Evolutionary conservation across 2,329 filamentous ascomycete species (phyloP).

Genomic region (Neurospora sp.): DNA sequence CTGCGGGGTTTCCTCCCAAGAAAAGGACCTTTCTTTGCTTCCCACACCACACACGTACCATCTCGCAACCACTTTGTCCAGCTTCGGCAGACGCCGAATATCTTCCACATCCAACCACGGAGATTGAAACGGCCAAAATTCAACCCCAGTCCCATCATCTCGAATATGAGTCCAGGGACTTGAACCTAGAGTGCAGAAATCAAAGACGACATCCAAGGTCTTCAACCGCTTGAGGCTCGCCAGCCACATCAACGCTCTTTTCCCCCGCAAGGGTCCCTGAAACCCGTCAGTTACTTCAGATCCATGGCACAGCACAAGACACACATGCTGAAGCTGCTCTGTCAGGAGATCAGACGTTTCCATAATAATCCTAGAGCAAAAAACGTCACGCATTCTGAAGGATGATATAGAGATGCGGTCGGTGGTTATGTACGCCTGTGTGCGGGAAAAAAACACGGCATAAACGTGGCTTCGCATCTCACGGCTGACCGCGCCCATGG

Average conservation of each 20-base stretch:
- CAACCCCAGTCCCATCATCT: too few relatives aligned
- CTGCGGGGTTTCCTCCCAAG: background rate
- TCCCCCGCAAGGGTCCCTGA: too few relatives aligned
- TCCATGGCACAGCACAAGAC: too few relatives aligned
- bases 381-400: too few relatives aligned
- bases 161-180: too few relatives aligned
- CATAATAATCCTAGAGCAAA: too few relatives aligned
- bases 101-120: background rate
- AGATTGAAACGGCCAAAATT: too few relatives aligned
- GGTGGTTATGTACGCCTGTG: background rate
- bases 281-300: too few relatives aligned
- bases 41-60: background rate
- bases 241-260: background rate
- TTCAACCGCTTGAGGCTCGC: background rate
- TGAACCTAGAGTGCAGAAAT: too few relatives aligned
- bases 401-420: too few relatives aligned
- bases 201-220: background rate
- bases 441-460: background rate
- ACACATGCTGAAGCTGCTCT: background rate
- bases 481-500: background rate
- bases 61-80: background rate
- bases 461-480: background rate
- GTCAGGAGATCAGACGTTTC: background rate
- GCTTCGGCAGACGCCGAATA: background rate
- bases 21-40: background rate